Evolutionary conservation across 768 basidiomycete genomes (phyloP).

Genomic region (Chlorophyllum brunneum): DNA sequence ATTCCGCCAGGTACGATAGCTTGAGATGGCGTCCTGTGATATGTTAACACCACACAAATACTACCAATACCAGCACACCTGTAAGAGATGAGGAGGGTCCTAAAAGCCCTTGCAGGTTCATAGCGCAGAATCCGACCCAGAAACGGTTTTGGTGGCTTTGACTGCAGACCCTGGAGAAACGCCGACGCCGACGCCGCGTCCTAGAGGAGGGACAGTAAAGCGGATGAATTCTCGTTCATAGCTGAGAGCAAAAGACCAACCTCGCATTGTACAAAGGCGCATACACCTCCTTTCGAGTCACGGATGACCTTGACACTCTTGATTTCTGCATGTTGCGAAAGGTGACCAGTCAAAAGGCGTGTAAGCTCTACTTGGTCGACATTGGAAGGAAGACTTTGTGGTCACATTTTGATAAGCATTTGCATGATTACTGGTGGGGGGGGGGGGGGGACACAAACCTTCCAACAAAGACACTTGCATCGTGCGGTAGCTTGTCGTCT

Average conservation of each 20-base stretch:
- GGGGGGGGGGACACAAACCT: slow-evolving; percentile 43
- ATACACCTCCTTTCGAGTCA: slow-evolving; percentile 73
- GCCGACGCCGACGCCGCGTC: slow-evolving; percentile 51
- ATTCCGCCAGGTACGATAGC: slow-evolving; percentile 6
- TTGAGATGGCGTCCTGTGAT: slow-evolving; percentile 1
- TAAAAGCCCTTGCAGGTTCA: slow-evolving; percentile 73
- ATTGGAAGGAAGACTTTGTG: slow-evolving; percentile 62
- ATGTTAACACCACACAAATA: slow-evolving; percentile 4
- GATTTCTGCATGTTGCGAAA: slow-evolving; percentile 61
- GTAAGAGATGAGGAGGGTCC: slow-evolving; percentile 73
- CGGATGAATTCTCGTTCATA: slow-evolving; percentile 10
- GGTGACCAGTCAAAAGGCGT: slow-evolving; percentile 57
- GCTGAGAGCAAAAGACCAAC: slow-evolving; percentile 32
- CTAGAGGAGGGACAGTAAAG: slow-evolving; percentile 40
- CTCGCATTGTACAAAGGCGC: slow-evolving; percentile 85
- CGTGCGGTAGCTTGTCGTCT: slow-evolving; percentile 56
- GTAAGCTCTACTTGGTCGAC: slow-evolving; percentile 63
- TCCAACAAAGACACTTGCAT: slow-evolving; percentile 82
- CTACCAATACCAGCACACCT: slow-evolving; percentile 41
- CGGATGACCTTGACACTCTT: slow-evolving; percentile 70
- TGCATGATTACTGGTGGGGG: background rate
- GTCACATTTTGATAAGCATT: slow-evolving; percentile 2
- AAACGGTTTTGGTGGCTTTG: slow-evolving; percentile 55
- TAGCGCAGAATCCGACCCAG: slow-evolving; percentile 72
- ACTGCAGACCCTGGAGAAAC: slow-evolving; percentile 58